Conservation (phyloP, 2,329 filamentous ascomycete genomes). For the Stagonosporopsis tanaceti region DNA sequence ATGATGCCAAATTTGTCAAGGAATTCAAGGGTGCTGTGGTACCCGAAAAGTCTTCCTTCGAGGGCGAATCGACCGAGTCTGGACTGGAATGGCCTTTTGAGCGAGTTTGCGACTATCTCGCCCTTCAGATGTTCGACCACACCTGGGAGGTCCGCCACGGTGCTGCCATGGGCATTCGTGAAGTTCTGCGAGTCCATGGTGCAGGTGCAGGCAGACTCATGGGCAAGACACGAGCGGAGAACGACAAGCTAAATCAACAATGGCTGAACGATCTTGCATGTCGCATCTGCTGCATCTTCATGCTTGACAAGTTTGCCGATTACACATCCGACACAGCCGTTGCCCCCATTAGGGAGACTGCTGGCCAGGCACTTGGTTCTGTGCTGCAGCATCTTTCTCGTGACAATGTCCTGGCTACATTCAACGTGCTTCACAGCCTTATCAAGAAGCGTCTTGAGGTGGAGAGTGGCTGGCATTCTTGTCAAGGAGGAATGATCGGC, state of each 20-base stretch:
- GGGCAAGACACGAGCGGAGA: conserved; percentile 75
- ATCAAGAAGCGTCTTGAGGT: conserved; percentile 78
- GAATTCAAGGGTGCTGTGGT: conserved; percentile 89
- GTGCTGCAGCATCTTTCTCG: conserved; percentile 84
- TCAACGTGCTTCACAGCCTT: conserved; percentile 83
- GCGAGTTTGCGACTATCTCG: conserved; percentile 90
- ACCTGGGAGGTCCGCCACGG: conserved; percentile 97
- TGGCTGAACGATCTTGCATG: conserved; percentile 98
- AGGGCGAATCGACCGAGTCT: conserved; percentile 77
- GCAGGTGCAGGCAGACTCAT: conserved; percentile 81
- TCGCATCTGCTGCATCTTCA: conserved; percentile 91
- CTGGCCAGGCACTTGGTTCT: conserved; percentile 91
- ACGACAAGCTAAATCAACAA: conserved; percentile 78
- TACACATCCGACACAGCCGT: conserved; percentile 98
- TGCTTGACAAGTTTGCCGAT: conserved; percentile 96
- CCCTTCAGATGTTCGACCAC: conserved; percentile 89
- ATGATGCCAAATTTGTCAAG: conserved; percentile 89
- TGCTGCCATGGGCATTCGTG: conserved; percentile 91
- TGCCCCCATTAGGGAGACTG: conserved; percentile 92
- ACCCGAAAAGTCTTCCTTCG: conserved; percentile 85
- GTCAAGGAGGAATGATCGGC: conserved; percentile 97
- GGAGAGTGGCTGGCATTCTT: conserved; percentile 85
- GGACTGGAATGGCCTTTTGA: conserved; percentile 94
- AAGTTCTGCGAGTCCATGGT: conserved; percentile 91
- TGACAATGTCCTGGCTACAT: conserved; percentile 82